Evolutionary conservation across 192 early-diverging fungal species (phyloP), one percentile per base, ranked within the genome.

Genomic region (Umbelopsis ramanniana): DNA sequence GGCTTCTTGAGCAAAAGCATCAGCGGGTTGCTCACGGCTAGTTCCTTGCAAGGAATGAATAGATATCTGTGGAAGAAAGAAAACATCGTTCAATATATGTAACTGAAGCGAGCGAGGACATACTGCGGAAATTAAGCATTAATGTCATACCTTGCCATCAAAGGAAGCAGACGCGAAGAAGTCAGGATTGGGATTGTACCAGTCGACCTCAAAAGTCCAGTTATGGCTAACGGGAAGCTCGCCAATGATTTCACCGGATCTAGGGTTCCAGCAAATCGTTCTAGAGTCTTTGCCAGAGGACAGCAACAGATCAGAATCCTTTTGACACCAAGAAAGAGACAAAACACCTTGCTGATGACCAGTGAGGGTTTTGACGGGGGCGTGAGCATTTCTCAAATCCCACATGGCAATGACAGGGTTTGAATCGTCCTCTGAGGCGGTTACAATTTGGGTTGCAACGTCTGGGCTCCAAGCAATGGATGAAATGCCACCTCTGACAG

Each of bases 121-220:
- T n/a, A n/a, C n/a, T n/a, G n/a, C n/a, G n/a, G n/a, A n/a, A n/a
- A n/a, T n/a, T n/a, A n/a, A n/a, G n/a, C n/a, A n/a, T n/a, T n/a
- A 60, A 60, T 66, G 15, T 19, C 57, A 19, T 82, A 88, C 83
- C 78, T 90, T 89, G n/a, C 96, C 96, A 79, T 99, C 97, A 74
- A 96, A 99, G 6, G 94, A 95, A 8, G 95, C 89, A 33, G 92
- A 89, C 33, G 90, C 90, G 50, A 95, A 83, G 10, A 97, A 80
- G 72, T 99, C 96, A 21, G 97, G 97, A 78, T 99, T 98, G 53
- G 90, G 79, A 70, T 92, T 90, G 79, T 95, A 97, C 96, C 97
- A 97, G 74, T 95, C 92, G 52, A 94, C 95, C 72, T 98, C 95
- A 81, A 97, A 98, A 12, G 91, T 87, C 97, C 97, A 99, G 86